phyloP scores from a whole-genome alignment of 352 stramenopile species.

The Phytophthora crassamura region DNA sequence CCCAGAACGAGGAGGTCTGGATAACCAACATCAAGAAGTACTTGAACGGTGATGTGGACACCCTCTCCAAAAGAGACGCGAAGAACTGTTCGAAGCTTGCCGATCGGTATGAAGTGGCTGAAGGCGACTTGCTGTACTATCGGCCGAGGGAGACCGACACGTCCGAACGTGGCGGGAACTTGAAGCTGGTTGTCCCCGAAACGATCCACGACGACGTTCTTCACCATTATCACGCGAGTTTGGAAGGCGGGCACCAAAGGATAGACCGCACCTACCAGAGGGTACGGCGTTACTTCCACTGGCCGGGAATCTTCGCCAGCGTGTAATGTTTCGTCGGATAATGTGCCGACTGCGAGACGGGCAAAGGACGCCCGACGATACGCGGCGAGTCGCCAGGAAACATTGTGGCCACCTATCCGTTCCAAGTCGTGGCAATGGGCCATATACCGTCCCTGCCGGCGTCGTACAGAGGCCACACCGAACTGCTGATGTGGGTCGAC shows the following conservation, averaged over 20 bases:
- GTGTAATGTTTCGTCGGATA: background rate
- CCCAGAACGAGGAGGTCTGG: constrained; percentile 8
- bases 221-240: constrained; percentile 17
- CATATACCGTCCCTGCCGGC: constrained; percentile 16
- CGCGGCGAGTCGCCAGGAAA: constrained; percentile 11
- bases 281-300: background rate
- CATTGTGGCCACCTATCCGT: constrained; percentile 3
- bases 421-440: constrained; percentile 15
- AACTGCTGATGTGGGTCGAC: constrained; percentile 5
- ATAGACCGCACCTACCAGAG: constrained; percentile 1
- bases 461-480: constrained; percentile 5
- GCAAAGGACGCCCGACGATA: too few relatives aligned
- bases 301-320: background rate
- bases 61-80: background rate
- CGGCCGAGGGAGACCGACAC: too few relatives aligned
- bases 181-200: background rate
- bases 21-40: constrained; percentile 8
- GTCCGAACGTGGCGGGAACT: background rate
- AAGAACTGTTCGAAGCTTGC: background rate
- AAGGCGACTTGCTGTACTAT: constrained; percentile 7
- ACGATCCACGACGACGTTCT: constrained; percentile 4
- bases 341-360: constrained; percentile 5
- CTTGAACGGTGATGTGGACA: background rate
- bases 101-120: background rate
- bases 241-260: constrained; percentile 4